Conservation (phyloP, 2,329 filamentous ascomycete species). For the Hypoxylon sp. region DNA sequence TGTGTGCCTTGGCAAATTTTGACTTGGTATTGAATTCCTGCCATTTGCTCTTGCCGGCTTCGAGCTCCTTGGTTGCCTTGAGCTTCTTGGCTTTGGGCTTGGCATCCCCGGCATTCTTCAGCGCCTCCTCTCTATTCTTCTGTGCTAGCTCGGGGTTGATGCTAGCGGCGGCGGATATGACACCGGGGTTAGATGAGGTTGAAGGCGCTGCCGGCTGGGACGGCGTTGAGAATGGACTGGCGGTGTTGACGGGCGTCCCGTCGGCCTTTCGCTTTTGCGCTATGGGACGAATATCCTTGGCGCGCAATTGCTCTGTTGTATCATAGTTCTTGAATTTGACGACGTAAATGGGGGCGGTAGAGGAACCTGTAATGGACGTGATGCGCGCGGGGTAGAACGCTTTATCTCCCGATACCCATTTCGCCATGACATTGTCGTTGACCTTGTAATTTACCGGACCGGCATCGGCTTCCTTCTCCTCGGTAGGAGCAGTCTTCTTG, state of each 20-base stretch:
- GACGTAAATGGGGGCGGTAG: slow-evolving; percentile 90
- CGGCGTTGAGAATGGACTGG: slow-evolving; percentile 54
- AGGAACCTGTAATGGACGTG: slow-evolving; percentile 92
- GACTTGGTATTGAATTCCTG: slow-evolving; percentile 89
- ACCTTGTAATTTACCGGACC: slow-evolving; percentile 78
- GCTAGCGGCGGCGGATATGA: slow-evolving; percentile 71
- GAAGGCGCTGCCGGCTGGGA: slow-evolving; percentile 54
- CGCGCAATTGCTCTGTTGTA: slow-evolving; percentile 83
- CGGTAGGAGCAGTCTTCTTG: slow-evolving; percentile 68
- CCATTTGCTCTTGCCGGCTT: slow-evolving; percentile 94
- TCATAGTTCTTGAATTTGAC: slow-evolving; percentile 96
- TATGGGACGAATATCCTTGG: slow-evolving; percentile 86
- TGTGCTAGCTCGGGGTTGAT: slow-evolving; percentile 67
- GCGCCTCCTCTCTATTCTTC: slow-evolving; percentile 70
- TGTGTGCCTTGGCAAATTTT: slow-evolving; percentile 73
- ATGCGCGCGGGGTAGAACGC: slow-evolving; percentile 93
- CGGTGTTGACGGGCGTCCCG: slow-evolving; percentile 70
- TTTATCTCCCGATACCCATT: slow-evolving; percentile 91
- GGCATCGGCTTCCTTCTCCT: slow-evolving; percentile 69
- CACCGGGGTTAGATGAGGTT: slow-evolving; percentile 59
- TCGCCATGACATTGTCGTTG: slow-evolving; percentile 90
- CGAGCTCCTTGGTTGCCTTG: slow-evolving; percentile 90
- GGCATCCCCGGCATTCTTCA: slow-evolving; percentile 78
- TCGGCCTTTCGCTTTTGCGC: slow-evolving; percentile 90
- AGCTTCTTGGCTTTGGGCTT: slow-evolving; percentile 87